Conservation (phyloP, 1,284 basidiomycete species). For the Porodaedalea pini region DNA sequence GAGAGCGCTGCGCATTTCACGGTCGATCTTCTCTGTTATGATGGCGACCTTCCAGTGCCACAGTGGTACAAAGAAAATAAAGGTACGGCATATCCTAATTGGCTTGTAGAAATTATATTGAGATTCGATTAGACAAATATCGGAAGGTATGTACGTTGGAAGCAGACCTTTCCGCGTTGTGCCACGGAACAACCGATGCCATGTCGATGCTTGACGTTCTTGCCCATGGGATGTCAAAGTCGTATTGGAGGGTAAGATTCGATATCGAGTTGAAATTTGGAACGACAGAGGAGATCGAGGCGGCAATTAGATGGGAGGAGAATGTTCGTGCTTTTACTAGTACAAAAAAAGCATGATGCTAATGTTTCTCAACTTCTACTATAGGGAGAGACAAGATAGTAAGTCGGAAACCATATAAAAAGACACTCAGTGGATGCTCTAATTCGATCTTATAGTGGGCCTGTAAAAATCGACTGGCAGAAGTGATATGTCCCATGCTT, state of each 20-base stretch:
- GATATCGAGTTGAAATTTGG: conserved; percentile 79
- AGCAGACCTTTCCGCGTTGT: conserved; percentile 49
- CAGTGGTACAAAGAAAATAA: neutral
- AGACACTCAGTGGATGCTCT: too few relatives aligned
- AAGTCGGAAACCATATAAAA: too few relatives aligned
- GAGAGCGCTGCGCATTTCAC: too few relatives aligned
- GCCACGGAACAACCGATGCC: conserved; percentile 69
- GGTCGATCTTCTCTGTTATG: neutral
- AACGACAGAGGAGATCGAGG: conserved; percentile 72
- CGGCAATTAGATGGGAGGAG: conserved; percentile 75
- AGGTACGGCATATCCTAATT: too few relatives aligned
- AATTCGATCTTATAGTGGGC: too few relatives aligned
- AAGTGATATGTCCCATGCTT: too few relatives aligned
- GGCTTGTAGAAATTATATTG: too few relatives aligned
- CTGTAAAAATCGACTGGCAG: too few relatives aligned
- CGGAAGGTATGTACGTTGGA: conserved; percentile 33
- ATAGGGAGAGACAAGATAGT: neutral
- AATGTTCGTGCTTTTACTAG: conserved; percentile 51
- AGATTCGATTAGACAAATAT: conserved; percentile 36
- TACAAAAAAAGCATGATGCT: neutral
- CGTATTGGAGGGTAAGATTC: conserved; percentile 76
- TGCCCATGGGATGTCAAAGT: conserved; percentile 28
- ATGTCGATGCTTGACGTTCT: neutral
- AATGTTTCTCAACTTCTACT: neutral
- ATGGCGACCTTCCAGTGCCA: neutral